These are phyloP conservation scores for Tricharina praecox DNA, from an alignment of 495 filamentous ascomycete species.

Conservation along the genomic window DNA sequence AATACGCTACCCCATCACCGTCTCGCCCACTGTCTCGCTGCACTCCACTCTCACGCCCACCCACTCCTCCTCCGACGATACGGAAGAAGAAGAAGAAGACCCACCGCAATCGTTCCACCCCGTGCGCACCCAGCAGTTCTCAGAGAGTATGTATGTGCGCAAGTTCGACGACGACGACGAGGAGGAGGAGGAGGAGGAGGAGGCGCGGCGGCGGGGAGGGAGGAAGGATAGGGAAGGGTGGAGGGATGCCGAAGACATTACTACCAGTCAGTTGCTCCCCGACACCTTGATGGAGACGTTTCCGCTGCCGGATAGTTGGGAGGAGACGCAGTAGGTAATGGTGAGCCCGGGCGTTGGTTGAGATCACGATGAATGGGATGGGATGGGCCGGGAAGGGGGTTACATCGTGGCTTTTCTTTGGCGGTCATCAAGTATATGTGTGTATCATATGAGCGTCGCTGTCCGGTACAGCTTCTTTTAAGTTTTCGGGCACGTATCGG, in stretches of 20 bases:
- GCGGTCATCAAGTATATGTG: too few relatives aligned
- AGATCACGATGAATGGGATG: conserved; percentile 12
- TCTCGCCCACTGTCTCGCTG: too few relatives aligned
- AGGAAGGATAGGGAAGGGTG: background rate
- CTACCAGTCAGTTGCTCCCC: conserved; percentile 20
- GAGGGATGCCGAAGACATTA: conserved; percentile 4
- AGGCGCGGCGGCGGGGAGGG: background rate
- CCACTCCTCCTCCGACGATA: too few relatives aligned
- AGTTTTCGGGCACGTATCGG: background rate
- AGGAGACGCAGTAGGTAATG: conserved; percentile 14
- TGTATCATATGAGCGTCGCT: background rate
- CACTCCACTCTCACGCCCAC: too few relatives aligned
- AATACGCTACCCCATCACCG: too few relatives aligned
- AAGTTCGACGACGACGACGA: conserved; percentile 1
- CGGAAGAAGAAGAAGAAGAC: background rate
- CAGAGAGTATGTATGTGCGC: background rate
- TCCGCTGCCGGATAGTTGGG: conserved; percentile 22
- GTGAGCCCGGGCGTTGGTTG: conserved; percentile 3
- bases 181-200: background rate
- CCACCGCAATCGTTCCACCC: background rate
- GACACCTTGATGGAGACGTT: conserved; percentile 25
- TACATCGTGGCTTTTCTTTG: too few relatives aligned
- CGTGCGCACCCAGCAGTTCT: background rate
- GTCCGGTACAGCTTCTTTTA: too few relatives aligned
- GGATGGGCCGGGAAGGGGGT: too few relatives aligned